Evolutionary conservation across 2,329 filamentous ascomycete genomes (phyloP).

Genomic region (Pseudocercospora pini-densiflorae): DNA sequence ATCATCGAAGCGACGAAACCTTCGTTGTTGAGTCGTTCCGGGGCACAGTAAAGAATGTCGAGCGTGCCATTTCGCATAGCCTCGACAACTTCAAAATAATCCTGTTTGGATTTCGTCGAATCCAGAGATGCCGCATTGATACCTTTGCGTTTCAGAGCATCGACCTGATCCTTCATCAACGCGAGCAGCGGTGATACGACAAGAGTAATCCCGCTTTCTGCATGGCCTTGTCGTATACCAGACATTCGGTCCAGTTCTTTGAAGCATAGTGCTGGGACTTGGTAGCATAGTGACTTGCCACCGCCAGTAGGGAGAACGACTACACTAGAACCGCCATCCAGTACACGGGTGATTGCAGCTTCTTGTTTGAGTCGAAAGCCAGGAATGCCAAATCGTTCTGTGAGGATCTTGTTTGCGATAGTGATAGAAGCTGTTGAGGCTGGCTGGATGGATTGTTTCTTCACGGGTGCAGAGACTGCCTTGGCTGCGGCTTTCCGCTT

Average conservation of each 20-base stretch:
- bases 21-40: slow-evolving; percentile 65
- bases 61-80: slow-evolving; percentile 54
- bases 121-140: slow-evolving; percentile 61
- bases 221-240: slow-evolving; percentile 35
- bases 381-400: slow-evolving; percentile 47
- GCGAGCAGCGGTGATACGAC: slow-evolving; percentile 63
- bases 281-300: slow-evolving; percentile 49
- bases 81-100: slow-evolving; percentile 49
- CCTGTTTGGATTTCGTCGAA: slow-evolving; percentile 56
- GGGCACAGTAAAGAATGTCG: slow-evolving; percentile 62
- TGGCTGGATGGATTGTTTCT: slow-evolving; percentile 17
- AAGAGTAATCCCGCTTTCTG: slow-evolving; percentile 57
- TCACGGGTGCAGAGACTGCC: not conserved
- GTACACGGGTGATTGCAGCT: slow-evolving; percentile 48
- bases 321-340: slow-evolving; percentile 49
- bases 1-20: slow-evolving; percentile 62
- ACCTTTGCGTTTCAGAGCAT: slow-evolving; percentile 55
- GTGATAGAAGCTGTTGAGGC: slow-evolving; percentile 15
- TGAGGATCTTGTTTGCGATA: slow-evolving; percentile 43
- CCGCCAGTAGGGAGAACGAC: slow-evolving; percentile 49
- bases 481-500: slow-evolving; percentile 22
- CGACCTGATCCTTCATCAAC: slow-evolving; percentile 66
- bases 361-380: slow-evolving; percentile 54
- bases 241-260: slow-evolving; percentile 44
- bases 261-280: slow-evolving; percentile 51